These are phyloP conservation scores for Pseudogymnoascus sp. DNA, from an alignment of 2,329 filamentous ascomycete species.

Conservation along the genomic window DNA sequence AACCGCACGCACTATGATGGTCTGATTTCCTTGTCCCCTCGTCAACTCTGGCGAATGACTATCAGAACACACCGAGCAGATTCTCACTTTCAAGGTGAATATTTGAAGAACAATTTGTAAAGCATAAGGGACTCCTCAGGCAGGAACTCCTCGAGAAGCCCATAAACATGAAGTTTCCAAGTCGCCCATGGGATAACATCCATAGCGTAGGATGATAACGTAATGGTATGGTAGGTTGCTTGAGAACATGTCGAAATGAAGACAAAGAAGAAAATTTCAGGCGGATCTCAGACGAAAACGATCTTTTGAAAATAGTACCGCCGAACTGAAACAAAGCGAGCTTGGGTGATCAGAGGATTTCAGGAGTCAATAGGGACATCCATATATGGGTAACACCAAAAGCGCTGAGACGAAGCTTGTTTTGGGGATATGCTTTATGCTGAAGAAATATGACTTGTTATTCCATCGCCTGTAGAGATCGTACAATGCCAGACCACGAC, in stretches of 20 bases:
- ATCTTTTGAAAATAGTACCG: conserved; percentile 14
- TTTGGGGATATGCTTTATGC: conserved; percentile 27
- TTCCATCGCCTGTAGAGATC: conserved; percentile 24
- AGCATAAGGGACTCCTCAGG: not conserved
- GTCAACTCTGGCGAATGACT: not conserved
- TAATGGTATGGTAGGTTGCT: conserved; percentile 34
- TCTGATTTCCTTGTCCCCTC: not conserved
- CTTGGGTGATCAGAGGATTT: conserved; percentile 25
- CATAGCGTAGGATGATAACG: conserved; percentile 50
- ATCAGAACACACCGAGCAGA: not conserved
- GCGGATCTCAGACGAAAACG: conserved; percentile 19
- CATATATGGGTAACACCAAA: conserved; percentile 30
- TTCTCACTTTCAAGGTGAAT: conserved; percentile 1
- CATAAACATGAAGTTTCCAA: conserved; percentile 58
- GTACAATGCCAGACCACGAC: conserved; percentile 22
- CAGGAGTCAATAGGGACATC: conserved; percentile 27
- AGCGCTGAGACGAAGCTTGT: conserved; percentile 23
- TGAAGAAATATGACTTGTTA: conserved; percentile 25
- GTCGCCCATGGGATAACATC: conserved; percentile 44
- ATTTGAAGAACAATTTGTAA: conserved; percentile 9
- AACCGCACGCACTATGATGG: not conserved
- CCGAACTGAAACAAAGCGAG: conserved; percentile 22
- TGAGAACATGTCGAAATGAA: conserved; percentile 28
- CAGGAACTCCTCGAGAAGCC: conserved; percentile 39
- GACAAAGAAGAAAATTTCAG: conserved; percentile 26